Percentiles rank a stretch among this genome's conserved stretches.
These are phyloP conservation scores for Boletus coccyginus DNA, from an alignment of 768 basidiomycete species.

Conservation along the genomic window DNA sequence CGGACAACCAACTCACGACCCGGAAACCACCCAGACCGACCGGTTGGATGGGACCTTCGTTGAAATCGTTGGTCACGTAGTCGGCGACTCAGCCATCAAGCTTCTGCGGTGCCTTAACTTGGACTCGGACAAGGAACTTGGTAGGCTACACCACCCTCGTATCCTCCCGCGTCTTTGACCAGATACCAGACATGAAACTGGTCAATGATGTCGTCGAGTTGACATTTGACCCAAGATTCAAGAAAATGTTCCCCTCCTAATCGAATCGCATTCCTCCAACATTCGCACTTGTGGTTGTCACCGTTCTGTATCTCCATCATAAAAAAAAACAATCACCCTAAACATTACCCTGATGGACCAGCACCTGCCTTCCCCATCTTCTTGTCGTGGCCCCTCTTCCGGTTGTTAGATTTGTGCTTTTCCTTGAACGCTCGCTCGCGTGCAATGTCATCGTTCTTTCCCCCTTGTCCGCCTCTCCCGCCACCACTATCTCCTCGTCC, in stretches of 20 bases:
- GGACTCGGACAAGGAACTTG: slow-evolving; percentile 52
- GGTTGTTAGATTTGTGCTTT: slow-evolving; percentile 75
- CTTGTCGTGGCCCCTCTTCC: slow-evolving; percentile 85
- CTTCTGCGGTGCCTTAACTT: slow-evolving; percentile 51
- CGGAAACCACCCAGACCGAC: slow-evolving; percentile 33
- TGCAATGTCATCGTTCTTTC: slow-evolving; percentile 37
- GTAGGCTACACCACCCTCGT: slow-evolving; percentile 37
- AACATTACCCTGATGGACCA: slow-evolving; percentile 30
- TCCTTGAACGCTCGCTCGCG: slow-evolving; percentile 71
- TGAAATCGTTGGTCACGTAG: slow-evolving; percentile 66
- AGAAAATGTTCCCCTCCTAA: slow-evolving; percentile 43
- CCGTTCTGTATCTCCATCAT: neutral
- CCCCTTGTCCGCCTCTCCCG: slow-evolving; percentile 36
- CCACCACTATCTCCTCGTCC: slow-evolving; percentile 41
- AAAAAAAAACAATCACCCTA: neutral
- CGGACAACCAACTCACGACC: neutral
- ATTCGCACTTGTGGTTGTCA: neutral
- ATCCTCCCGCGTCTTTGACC: slow-evolving; percentile 4
- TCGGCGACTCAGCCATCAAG: slow-evolving; percentile 54
- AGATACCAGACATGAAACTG: slow-evolving; percentile 49
- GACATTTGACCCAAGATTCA: slow-evolving; percentile 57
- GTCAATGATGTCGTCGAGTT: slow-evolving; percentile 61
- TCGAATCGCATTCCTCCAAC: neutral
- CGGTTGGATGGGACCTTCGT: slow-evolving; percentile 52
- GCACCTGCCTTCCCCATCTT: slow-evolving; percentile 74